Evolutionary conservation across 2,329 filamentous ascomycete species (phyloP), one percentile per base, ranked within the genome.

Genomic region (Teratosphaeria gauchensis): DNA sequence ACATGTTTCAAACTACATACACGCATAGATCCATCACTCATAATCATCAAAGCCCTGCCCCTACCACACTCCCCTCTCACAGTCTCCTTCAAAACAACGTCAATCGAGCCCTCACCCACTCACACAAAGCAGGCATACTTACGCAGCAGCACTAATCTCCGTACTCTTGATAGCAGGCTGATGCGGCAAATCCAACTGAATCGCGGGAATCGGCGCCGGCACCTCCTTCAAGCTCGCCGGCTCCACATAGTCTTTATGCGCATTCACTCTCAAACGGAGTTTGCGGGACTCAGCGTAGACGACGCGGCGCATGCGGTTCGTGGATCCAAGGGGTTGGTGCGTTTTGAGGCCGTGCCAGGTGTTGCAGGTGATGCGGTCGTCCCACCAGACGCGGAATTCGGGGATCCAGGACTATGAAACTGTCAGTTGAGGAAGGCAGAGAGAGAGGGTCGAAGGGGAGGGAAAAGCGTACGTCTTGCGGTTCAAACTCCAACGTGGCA

Each of bases 261-360:
- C 74, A 64, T 76, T 76, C 1, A 75, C 69, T 38, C 68, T 67
- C 55, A 74, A 57, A 51, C 74, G 66, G 58, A 76, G 61, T 67
- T 74, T 74, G 65, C 73, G 70, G 52, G 66, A 71, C 67, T 75
- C 73, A 0, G 73, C 72, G 63, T 76, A 76, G 21, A 76, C 73
- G 0, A 75, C 73, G 55, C 71, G 67, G 6, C 73, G 64, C 73
- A 75, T 74, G 16, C 73, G 59, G 60, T 75, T 75, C 38, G 72
- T 74, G 60, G 69, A 72, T 1, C 74, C 73, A 1, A 75, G 67
- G 4, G 72, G 73, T 64, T 72, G 72, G 61, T 75, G 71, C 54
- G 64, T 64, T 62, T 72, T 73, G 19, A 76, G 57, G 0, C 73
- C 73, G 61, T 75, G 73, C 73, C 73, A 76, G 30, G 66, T 68